These are phyloP conservation scores for Nemania diffusa DNA, from an alignment of 2,329 filamentous ascomycete genomes.

Conservation along the genomic window DNA sequence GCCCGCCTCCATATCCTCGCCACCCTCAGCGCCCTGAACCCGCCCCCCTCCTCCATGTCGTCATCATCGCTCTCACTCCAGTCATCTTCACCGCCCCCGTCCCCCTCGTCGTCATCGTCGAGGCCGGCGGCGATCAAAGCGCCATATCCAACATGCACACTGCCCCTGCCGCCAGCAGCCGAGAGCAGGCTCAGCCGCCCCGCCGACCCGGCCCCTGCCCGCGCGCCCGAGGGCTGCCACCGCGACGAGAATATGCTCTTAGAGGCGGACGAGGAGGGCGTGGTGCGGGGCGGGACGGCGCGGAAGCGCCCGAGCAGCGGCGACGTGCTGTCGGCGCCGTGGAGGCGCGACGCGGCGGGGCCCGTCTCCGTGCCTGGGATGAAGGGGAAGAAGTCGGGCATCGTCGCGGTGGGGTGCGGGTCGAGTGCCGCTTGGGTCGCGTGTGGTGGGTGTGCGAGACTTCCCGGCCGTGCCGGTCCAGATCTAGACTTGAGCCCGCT, in stretches of 20 bases:
- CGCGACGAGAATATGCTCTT: slow-evolving; percentile 34
- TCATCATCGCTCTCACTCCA: slow-evolving; percentile 34
- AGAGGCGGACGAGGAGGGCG: slow-evolving; percentile 4
- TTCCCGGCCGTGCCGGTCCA: slow-evolving; percentile 27
- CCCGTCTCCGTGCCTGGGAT: slow-evolving; percentile 71
- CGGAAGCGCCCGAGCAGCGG: slow-evolving; percentile 73
- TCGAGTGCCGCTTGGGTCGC: background rate
- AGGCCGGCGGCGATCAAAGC: slow-evolving; percentile 60
- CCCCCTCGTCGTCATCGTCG: slow-evolving; percentile 47
- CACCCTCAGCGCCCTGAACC: slow-evolving; percentile 36
- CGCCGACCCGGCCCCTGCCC: slow-evolving; percentile 42
- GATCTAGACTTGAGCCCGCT: background rate
- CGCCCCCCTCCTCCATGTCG: slow-evolving; percentile 50
- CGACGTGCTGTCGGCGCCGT: slow-evolving; percentile 60
- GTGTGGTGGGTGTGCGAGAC: background rate
- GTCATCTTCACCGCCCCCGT: slow-evolving; percentile 46
- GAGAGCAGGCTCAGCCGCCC: slow-evolving; percentile 53
- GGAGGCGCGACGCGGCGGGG: slow-evolving; percentile 52
- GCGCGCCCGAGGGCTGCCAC: slow-evolving; percentile 27
- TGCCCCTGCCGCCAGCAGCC: slow-evolving; percentile 55
- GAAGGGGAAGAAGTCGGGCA: slow-evolving; percentile 75
- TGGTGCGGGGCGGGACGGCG: slow-evolving; percentile 57
- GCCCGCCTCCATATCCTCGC: slow-evolving; percentile 49
- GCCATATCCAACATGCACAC: slow-evolving; percentile 68
- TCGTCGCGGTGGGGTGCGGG: slow-evolving; percentile 43